Conservation (phyloP, 257 asterid genomes). For the Parsonsia alboflavescens region DNA sequence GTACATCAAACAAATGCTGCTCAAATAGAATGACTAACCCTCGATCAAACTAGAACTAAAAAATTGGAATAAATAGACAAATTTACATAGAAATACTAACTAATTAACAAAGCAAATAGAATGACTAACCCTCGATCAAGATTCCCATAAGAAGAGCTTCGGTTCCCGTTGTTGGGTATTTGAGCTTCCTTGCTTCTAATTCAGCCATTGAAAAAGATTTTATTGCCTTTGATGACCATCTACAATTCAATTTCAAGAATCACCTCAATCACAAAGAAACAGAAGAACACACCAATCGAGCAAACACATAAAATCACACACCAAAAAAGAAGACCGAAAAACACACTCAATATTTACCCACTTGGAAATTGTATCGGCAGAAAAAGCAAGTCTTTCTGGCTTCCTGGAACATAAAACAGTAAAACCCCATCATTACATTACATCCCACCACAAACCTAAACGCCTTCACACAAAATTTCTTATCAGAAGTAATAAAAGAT, state of each 20-base stretch:
- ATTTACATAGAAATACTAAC: not conserved
- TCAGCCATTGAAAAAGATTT: slow-evolving; percentile 63
- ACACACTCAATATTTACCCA: slow-evolving; percentile 34
- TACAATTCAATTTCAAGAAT: slow-evolving; percentile 35
- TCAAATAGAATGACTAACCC: no score
- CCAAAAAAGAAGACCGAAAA: not conserved
- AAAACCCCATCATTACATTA: slow-evolving; percentile 2
- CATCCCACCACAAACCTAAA: not conserved
- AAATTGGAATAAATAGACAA: not conserved
- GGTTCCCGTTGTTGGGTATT: slow-evolving; percentile 49
- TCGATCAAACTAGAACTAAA: not conserved
- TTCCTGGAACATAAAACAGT: slow-evolving; percentile 37
- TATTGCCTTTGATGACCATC: slow-evolving; percentile 76
- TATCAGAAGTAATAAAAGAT: not conserved
- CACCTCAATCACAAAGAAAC: slow-evolving; percentile 26
- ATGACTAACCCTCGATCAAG: slow-evolving; percentile 52
- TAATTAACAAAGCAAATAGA: slow-evolving; percentile 2
- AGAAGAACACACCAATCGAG: slow-evolving; percentile 19
- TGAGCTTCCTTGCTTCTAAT: slow-evolving; percentile 69
- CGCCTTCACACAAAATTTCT: not conserved
- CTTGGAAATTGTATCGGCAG: slow-evolving; percentile 49
- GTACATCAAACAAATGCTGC: not conserved
- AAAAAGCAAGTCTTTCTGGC: slow-evolving; percentile 36
- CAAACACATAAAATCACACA: slow-evolving; percentile 12
- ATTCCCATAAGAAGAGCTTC: slow-evolving; percentile 72